A percentile compares a stretch with the other conserved stretches of the same genome.
These are phyloP conservation scores for Harringtonia aguacate DNA, from an alignment of 2,329 filamentous ascomycete genomes.

Conservation along the genomic window DNA sequence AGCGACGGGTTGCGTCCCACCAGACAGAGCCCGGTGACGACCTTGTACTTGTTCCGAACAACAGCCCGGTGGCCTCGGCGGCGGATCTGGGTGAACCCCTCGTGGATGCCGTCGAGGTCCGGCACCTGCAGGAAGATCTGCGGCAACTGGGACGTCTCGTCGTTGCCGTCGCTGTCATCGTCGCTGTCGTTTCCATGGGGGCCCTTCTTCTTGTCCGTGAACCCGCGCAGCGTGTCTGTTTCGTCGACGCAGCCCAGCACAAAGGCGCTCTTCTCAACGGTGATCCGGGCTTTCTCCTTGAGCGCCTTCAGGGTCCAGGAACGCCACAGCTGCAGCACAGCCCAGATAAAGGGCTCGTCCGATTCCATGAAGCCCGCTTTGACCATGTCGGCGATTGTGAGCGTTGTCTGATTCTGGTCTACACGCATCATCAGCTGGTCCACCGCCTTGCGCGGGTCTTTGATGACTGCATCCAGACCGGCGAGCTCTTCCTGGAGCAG, in stretches of 20 bases:
- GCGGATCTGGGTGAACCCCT: conserved; percentile 20
- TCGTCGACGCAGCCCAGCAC: conserved; percentile 86
- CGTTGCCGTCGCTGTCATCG: conserved; percentile 2
- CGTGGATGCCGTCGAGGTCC: conserved; percentile 26
- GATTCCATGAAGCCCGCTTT: conserved; percentile 64
- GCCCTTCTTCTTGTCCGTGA: conserved; percentile 25
- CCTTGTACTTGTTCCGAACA: conserved; percentile 33
- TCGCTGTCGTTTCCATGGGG: conserved; percentile 28
- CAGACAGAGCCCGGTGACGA: conserved; percentile 69
- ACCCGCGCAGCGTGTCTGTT: conserved; percentile 61
- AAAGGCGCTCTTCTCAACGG: conserved; percentile 74
- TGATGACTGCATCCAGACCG: conserved; percentile 61
- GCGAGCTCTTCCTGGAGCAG: conserved; percentile 59
- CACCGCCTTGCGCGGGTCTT: conserved; percentile 51
- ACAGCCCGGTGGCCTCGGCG: conserved; percentile 10
- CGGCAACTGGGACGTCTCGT: conserved; percentile 47
- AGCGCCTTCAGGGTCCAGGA: conserved; percentile 82
- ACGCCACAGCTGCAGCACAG: conserved; percentile 73
- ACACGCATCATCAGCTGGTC: conserved; percentile 62
- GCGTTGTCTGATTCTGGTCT: conserved; percentile 74
- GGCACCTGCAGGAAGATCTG: conserved; percentile 85
- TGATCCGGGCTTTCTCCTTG: conserved; percentile 85
- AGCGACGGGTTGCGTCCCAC: conserved; percentile 88
- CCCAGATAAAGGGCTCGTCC: conserved; percentile 71
- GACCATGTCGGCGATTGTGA: conserved; percentile 66